Evolutionary conservation across 202 grass and related monocot genomes (phyloP).

Genomic region (Panicum hallii): DNA sequence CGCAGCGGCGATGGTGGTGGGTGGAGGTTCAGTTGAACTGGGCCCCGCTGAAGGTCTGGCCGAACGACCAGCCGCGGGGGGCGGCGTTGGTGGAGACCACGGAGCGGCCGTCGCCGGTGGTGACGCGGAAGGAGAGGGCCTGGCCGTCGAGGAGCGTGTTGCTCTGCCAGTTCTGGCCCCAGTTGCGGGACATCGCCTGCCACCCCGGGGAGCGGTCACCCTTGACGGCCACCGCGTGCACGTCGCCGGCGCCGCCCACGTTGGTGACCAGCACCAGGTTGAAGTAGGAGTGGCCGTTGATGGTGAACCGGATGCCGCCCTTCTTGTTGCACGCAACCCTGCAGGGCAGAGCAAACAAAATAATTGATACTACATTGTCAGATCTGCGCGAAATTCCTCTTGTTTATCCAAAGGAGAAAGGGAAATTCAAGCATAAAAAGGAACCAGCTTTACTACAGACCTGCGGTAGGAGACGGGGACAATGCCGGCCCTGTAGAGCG

Average conservation of each 20-base stretch:
- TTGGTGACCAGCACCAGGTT: conserved; percentile 94
- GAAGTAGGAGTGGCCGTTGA: conserved; percentile 98
- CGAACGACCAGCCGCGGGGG: conserved; percentile 71
- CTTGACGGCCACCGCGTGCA: conserved; percentile 73
- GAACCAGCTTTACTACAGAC: background rate
- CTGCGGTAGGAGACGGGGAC: conserved; percentile 78
- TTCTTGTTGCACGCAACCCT: conserved; percentile 85
- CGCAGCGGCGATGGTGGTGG: background rate
- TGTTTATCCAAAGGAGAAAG: background rate
- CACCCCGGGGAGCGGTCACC: conserved; percentile 44
- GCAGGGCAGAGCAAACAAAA: fast-evolving
- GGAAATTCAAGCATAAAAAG: fast-evolving
- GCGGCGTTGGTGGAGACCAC: conserved; percentile 64
- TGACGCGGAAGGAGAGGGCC: conserved; percentile 77
- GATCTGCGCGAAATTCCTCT: background rate
- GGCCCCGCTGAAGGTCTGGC: conserved; percentile 82
- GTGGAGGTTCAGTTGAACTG: conserved; percentile 55
- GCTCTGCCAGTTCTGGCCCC: conserved; percentile 99
- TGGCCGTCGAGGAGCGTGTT: conserved; percentile 64
- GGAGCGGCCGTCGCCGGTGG: conserved; percentile 68
- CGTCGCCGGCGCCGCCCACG: conserved; percentile 88
- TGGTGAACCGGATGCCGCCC: conserved; percentile 88
- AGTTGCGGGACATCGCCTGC: conserved; percentile 85
- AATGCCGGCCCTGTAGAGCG: conserved; percentile 84
- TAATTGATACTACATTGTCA: fast-evolving